phyloP scores from a whole-genome alignment of 83 land plant genomes.

The Thuja plicata region DNA sequence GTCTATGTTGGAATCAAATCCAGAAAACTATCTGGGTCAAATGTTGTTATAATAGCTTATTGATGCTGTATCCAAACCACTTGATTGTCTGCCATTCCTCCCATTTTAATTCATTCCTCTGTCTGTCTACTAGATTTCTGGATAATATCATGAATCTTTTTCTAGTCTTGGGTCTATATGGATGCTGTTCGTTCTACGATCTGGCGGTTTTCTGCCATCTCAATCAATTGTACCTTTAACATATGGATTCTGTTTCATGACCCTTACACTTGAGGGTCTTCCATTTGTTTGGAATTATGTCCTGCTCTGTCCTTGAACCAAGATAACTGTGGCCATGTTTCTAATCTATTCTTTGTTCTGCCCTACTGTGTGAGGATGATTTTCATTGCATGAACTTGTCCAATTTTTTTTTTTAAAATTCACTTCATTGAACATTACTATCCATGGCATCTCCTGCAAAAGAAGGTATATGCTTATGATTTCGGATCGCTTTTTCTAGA shows the following conservation, averaged over 20 bases:
- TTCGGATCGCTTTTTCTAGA: neutral
- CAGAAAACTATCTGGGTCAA: neutral
- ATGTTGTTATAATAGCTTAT: neutral
- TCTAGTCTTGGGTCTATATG: neutral
- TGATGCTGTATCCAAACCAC: neutral
- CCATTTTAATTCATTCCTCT: neutral
- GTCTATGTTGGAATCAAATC: neutral
- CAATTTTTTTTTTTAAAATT: neutral
- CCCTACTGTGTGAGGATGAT: neutral
- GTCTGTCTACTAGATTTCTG: neutral
- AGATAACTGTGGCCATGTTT: neutral
- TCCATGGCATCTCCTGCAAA: neutral
- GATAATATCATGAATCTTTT: neutral
- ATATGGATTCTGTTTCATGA: neutral
- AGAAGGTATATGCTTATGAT: neutral
- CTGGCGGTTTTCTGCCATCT: neutral
- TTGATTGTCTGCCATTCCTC: neutral
- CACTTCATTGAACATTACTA: neutral
- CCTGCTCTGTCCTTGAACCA: neutral
- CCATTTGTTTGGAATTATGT: neutral
- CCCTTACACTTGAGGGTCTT: neutral
- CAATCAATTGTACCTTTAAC: neutral
- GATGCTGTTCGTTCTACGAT: neutral
- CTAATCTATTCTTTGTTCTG: no score
- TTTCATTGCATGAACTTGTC: neutral